Percentiles rank a stretch among this genome's conserved stretches.
These are phyloP conservation scores for Diutina rugosa DNA, from an alignment of 1,139 yeast genomes.

Conservation along the genomic window DNA sequence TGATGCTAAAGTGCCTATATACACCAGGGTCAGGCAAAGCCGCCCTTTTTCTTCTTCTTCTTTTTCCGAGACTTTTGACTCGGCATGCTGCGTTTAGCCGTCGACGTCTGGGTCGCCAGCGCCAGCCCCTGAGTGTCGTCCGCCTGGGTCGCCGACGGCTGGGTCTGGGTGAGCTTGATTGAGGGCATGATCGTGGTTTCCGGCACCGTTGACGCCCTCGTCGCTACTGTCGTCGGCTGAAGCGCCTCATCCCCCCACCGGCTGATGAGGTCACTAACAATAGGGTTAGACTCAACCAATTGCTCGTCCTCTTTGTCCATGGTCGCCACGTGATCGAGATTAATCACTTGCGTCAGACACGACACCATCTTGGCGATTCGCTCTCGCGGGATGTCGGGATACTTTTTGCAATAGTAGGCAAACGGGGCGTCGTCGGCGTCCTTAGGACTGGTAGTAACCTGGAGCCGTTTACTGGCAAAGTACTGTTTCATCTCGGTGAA, in stretches of 20 bases:
- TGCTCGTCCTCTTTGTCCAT: not conserved
- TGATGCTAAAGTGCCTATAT: too few relatives aligned
- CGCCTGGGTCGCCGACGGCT: not conserved
- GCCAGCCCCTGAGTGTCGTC: not conserved
- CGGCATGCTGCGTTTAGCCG: not conserved
- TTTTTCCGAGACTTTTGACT: not conserved
- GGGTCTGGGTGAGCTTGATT: not conserved
- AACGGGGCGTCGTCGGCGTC: not conserved
- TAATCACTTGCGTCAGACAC: not conserved
- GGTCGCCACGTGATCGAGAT: not conserved
- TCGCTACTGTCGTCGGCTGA: not conserved
- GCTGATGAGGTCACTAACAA: not conserved
- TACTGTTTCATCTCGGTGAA: not conserved
- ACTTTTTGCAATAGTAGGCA: not conserved
- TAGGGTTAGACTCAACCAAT: not conserved
- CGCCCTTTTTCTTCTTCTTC: conserved; percentile 1
- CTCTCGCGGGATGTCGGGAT: not conserved
- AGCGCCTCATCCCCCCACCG: not conserved
- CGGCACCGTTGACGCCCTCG: not conserved
- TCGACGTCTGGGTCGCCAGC: not conserved
- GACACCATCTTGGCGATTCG: not conserved
- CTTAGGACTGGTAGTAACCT: not conserved
- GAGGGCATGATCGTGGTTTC: not conserved
- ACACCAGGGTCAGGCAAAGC: not conserved
- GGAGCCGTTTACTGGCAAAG: not conserved